Base-by-base conservation (phyloP, 768 basidiomycete species). In the Clathrus columnatus region DNA sequence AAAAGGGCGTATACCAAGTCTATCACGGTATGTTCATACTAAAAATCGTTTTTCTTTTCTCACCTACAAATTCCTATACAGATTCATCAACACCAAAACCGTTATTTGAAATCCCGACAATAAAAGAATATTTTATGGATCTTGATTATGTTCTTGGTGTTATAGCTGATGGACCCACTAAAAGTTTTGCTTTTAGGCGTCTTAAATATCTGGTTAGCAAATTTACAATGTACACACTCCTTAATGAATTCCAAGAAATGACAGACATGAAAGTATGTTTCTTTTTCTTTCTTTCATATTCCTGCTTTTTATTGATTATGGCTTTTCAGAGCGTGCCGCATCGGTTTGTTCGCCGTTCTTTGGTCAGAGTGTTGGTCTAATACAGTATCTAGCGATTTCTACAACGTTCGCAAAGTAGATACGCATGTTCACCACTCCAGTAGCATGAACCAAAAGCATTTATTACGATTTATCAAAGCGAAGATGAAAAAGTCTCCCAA, bases 371-470 rank as follows among this genome's bases (percentile, higher is more conserved):
- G 44, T 18, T 48, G 58, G 5, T 17, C 5, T 26, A 14, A 51
- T 48, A 30, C 36, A 28, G 24, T 56, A 1, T 17, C 20, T 10
- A 94, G 95, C 57, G 96, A 99, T 71, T 97, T 99, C 63, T 99
- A 99, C 71, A 99, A 99, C 67, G 77, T 92, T 50, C 84, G 96
- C 23, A 99, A 99, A 68, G 96, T 99, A 57, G 96, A 99, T 66
- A 99, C 96, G 7, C 96, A 99, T 69, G 91, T 99, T 26, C 96
- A 99, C 64, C 91, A 98, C 67, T 95, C 95, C 3, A 96, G 94
- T 58, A 90, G 91, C 70, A 97, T 98, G 94, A 99, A 99, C 67
- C 96, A 99, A 69, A 99, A 99, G 69, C 96, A 99, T 72, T 72
- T 99, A 18, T 73, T 99, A 11, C 91, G 96, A 7, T 98, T 99